Evolutionary conservation across 2,329 filamentous ascomycete species (phyloP), one percentile per base, ranked within the genome.

Genomic region (Aspergillus sp.): DNA sequence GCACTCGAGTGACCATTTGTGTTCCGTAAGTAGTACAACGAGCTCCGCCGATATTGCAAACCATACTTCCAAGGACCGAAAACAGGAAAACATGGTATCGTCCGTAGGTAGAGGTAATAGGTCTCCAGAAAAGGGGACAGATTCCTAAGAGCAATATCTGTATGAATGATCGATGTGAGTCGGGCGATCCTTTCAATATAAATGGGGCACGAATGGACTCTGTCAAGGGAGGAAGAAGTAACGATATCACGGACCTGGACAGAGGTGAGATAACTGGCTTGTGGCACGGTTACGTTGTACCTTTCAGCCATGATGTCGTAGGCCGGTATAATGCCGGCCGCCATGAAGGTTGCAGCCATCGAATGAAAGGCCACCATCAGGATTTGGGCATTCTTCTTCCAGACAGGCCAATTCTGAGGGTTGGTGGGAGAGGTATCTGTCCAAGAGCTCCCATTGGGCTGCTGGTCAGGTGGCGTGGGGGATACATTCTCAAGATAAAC

Each of bases 101-200:
- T 10, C 84, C 83, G 62, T 80, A 86, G 19, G 78, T 73, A 23
- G 81, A 78, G 3, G 82, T 81, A 2, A 86, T 69, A 0, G 83
- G 84, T 32, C 79, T 78, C 84, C 84, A 86, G 64, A 86, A 77
- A 0, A 87, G 71, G 0, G 84, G 83, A 0, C 77, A 78, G 3
- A 75, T 76, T 2, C 83, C 83, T 2, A 85, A 73, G 10, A 85
- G 77, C 7, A 81, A 78, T 38, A 85, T 85, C 68, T 71, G 54
- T 23, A 30, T 8, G 10, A n/a, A n/a, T 1, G 23, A 19, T 19
- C 19, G 50, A 5, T 32, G 38, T 42, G n/a, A 41, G 38, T 19
- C 15, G 3, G n/a, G 8, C 8, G 25, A 17, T 11, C 23, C 2
- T 32, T 23, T 8, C 23, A 19, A 10, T 13, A 3, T 19, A 8